Conservation (phyloP, 163 green algal species). For the Chlorella variabilis region DNA sequence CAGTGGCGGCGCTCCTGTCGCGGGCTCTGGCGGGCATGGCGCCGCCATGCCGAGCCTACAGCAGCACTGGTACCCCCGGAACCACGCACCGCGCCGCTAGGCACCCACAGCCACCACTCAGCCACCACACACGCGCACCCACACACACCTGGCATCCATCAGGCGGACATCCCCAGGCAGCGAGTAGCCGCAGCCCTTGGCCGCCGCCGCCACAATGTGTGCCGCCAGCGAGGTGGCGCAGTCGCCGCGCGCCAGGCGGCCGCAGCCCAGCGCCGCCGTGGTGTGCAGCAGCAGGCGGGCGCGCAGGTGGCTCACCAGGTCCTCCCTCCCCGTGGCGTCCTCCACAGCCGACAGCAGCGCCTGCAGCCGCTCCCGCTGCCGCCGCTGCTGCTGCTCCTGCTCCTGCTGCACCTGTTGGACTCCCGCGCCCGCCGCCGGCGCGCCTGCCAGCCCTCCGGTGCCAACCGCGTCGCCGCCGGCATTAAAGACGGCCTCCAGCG, state of each 20-base stretch:
- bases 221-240: conserved; percentile 58
- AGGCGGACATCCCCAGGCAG: conserved; percentile 41
- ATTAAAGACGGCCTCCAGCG: conserved; percentile 31
- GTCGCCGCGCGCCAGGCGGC: conserved; percentile 59
- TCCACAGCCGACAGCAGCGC: conserved; percentile 45
- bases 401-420: neutral
- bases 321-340: conserved; percentile 67
- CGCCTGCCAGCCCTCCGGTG: neutral
- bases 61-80: too few relatives aligned
- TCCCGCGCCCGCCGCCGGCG: too few relatives aligned
- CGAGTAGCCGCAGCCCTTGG: conserved; percentile 64
- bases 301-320: conserved; percentile 63
- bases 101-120: neutral
- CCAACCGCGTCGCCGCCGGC: neutral
- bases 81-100: too few relatives aligned
- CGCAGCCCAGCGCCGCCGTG: conserved; percentile 46
- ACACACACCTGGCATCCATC: conserved; percentile 39
- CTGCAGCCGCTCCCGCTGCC: conserved; percentile 32
- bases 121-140: neutral
- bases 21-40: too few relatives aligned
- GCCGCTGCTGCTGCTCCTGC: neutral
- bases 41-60: neutral
- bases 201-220: conserved; percentile 59
- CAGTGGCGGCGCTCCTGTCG: neutral
- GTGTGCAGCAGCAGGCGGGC: conserved; percentile 52